Evolutionary conservation across 2,329 filamentous ascomycete species (phyloP).

Genomic region (Penicillium sp.): DNA sequence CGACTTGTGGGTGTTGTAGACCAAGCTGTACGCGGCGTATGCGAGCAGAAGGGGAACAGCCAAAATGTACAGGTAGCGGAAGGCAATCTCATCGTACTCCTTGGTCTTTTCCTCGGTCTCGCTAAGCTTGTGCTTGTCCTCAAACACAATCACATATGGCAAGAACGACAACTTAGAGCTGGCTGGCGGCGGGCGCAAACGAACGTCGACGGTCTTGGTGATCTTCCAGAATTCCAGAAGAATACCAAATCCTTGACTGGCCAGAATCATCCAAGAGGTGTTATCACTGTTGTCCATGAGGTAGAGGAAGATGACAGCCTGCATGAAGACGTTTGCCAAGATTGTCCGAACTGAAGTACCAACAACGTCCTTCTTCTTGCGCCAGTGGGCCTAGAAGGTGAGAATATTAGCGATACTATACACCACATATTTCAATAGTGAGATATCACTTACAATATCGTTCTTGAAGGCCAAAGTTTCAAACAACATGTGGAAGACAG

Average conservation of each 20-base stretch:
- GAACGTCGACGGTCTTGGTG: constrained; percentile 89
- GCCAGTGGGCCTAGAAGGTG: constrained; percentile 69
- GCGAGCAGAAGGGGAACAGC: constrained; percentile 85
- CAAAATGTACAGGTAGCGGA: constrained; percentile 92
- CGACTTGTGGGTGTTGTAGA: constrained; percentile 94
- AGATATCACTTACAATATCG: constrained; percentile 65
- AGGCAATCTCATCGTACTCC: constrained; percentile 96
- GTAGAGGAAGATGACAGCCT: constrained; percentile 91
- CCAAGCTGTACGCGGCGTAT: constrained; percentile 85
- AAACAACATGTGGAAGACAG: constrained; percentile 87
- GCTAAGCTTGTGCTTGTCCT: constrained; percentile 94
- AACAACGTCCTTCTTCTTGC: constrained; percentile 99
- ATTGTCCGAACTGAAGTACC: constrained; percentile 96
- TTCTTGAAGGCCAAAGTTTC: constrained; percentile 96
- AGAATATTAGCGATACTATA: constrained; percentile 16
- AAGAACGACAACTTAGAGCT: constrained; percentile 71
- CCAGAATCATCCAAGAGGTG: constrained; percentile 98
- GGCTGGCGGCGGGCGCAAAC: constrained; percentile 67
- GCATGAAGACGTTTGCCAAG: constrained; percentile 97
- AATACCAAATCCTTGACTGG: constrained; percentile 84
- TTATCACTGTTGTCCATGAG: constrained; percentile 96
- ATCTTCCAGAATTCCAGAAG: constrained; percentile 87
- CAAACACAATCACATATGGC: constrained; percentile 79
- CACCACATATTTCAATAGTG: neutral
- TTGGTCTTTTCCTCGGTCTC: constrained; percentile 97